Evolutionary conservation across 805 yeast genomes (phyloP), one percentile per base, ranked within the genome.

Genomic region (Maudiozyma bulderi): DNA sequence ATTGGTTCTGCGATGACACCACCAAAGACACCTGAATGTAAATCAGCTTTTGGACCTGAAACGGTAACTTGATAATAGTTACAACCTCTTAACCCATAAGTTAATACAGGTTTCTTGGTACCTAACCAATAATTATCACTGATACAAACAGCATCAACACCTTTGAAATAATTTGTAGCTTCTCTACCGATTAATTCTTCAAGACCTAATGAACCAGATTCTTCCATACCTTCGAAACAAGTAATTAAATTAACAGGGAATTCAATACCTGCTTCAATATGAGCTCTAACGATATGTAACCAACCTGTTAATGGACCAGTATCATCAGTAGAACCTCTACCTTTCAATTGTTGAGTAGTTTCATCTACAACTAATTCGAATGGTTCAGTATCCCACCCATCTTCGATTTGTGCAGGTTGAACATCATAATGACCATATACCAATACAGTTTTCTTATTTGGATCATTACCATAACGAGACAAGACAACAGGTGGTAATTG

Each of bases 191-290:
- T 84, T 60, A 93, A 77, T 35, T 73, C 81, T 57, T 91, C 99
- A 55, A 93, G 77, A 35, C 98, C 98, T 46, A 87, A 69, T 34
- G 96, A 88, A 28, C 99, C 99, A 54, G 90, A 82, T 72, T 93
- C 99, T 72, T 93, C 99, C 99, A 93, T 93, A 53, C 99, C 98
- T 72, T 93, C 99, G 61, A 93, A 93, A 69, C 96, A 88, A 65
- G 86, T 84, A 45, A 89, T 78, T 59, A 93, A 70, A 72, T 93
- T 93, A 54, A 93, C 97, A 15, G 99, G 99, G 50, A 93, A 75
- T 54, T 90, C 96, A 61, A 86, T 62, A 20, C 87, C 89, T 50
- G 87, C 77, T 57, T 81, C 85, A 50, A 76, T 81, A 71, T 93
- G 97, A 13, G 99, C 97, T 71, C 90, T 85, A 41, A 93, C 75